Evolutionary conservation across 2,329 filamentous ascomycete genomes (phyloP), one percentile per base, ranked within the genome.

Genomic region (Xylaria sp.): DNA sequence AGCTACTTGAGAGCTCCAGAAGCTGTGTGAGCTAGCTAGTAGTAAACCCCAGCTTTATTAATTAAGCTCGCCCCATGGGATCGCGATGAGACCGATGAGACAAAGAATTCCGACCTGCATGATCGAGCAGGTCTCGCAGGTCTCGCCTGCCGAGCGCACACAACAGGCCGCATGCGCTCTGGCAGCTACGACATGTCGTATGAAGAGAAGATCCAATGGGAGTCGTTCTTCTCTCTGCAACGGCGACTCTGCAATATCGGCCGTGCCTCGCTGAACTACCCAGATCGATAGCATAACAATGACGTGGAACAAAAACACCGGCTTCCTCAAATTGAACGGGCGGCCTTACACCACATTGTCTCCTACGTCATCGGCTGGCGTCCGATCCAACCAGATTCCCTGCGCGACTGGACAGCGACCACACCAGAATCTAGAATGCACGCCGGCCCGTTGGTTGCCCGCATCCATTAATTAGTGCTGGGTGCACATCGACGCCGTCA

Each of bases 271-370:
- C 23, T 30, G 23, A 30, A 30, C 23, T 46, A 46, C 42, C 42
- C 13, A 13, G 42, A 46, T 13, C 3, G 37, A 44, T 48, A 47
- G 44, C 47, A 52, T 47, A 59, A 59, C 57, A 56, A 64, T 64
- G 62, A 64, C 62, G 62, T 62, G 53, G 56, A 58, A 59, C 55
- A 57, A 37, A 51, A 30, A 52, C 4, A 23, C 51, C 13, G 19
- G 56, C 54, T 55, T 54, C 48, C 10, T 35, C 30, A 52, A 10
- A 53, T 49, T 16, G 44, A 50, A 62, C 54, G 56, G 53, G 39
- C 51, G 7, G 34, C 11, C 16, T 49, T 49, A 49, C 47, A 23
- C 47, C 34, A 52, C 47, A 55, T 8, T 3, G 23, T 58, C 55
- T 56, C 58, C 54, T 37, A 64, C 62, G 60, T 64, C 62, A 64